Base-by-base conservation (phyloP, 2,329 filamentous ascomycete species). In the Fusarium tupiense region DNA sequence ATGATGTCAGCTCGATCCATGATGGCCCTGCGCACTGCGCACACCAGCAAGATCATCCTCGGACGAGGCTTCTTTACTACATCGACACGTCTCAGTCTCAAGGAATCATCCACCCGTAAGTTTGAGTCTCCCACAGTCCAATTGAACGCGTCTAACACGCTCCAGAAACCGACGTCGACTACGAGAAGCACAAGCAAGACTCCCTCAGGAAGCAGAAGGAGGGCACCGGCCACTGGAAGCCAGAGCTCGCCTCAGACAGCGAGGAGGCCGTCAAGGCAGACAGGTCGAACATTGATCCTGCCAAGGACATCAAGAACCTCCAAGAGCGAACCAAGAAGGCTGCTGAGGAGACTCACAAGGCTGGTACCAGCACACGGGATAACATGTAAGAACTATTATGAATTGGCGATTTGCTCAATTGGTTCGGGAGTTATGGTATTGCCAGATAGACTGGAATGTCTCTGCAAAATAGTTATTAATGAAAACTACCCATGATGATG, bases 181-280 rank as follows among this genome's bases (percentile, higher is more conserved):
- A 84, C 77, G 88, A 91, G 69, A 88, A 84, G 79, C 89, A 91
- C 84, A 91, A 92, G 84, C 82, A 88, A 63, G 89, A 91, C 78
- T 86, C 86, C 31, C 83, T 92, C 49, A 68, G 87, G 73, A 95
- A 95, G 86, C 88, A 94, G 69, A 90, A 92, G 81, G 83, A 88
- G 44, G 93, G 93, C 69, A 88, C 90, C 81, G 91, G 87, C 61
- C 88, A 94, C 80, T 96, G 94, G 94, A 92, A 93, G 84, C 87
- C 92, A 29, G 91, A 92, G 81, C 86, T 97, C 57, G 93, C 94
- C 7, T 93, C 91, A 57, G 90, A 94, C 83, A 93, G 92, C 82
- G 94, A 97, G 86, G 93, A 93, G 81, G 90, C 90, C 76, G 87
- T 96, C 83, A 91, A 89, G 85, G 92, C 91, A 46, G 93, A 92